Conservation (phyloP, 495 filamentous ascomycete genomes). For the Neurospora sublineolata region DNA sequence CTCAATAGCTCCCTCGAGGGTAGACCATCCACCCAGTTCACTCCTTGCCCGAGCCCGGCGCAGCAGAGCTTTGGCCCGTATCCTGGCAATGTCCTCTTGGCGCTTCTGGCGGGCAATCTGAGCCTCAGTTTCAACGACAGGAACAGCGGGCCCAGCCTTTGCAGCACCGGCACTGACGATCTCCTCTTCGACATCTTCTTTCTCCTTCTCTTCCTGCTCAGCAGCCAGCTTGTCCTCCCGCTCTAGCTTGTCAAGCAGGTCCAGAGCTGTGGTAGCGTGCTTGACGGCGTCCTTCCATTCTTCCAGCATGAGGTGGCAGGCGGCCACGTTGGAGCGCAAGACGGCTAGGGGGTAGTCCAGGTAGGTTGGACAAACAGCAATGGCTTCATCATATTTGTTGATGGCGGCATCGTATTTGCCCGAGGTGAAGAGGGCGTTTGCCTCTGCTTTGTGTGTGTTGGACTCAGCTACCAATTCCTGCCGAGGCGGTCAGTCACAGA, state of each 20-base stretch:
- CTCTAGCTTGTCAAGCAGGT: constrained; percentile 52
- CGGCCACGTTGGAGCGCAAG: constrained; percentile 75
- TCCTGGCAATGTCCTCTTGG: constrained; percentile 56
- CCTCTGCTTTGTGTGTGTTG: constrained; percentile 60
- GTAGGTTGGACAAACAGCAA: constrained; percentile 73
- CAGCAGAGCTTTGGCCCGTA: constrained; percentile 75
- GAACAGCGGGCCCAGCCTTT: constrained; percentile 31
- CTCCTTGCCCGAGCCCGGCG: constrained; percentile 67
- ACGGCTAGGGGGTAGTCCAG: constrained; percentile 85
- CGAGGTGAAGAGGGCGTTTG: constrained; percentile 64
- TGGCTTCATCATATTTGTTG: constrained; percentile 74
- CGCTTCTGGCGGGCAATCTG: constrained; percentile 23
- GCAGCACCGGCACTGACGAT: constrained; percentile 41
- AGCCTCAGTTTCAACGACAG: constrained; percentile 26
- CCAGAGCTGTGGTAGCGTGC: constrained; percentile 59
- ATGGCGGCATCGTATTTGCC: constrained; percentile 75
- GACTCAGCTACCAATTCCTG: constrained; percentile 62
- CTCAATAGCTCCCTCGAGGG: constrained; percentile 69
- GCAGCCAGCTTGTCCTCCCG: constrained; percentile 25
- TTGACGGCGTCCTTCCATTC: constrained; percentile 79
- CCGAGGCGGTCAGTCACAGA: background rate
- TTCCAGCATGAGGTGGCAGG: constrained; percentile 77
- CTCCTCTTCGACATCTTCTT: constrained; percentile 48
- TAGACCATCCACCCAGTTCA: constrained; percentile 65
- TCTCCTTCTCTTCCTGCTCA: constrained; percentile 42